phyloP scores from a whole-genome alignment of 1,284 basidiomycete genomes.

The Jaminaea rosea region DNA sequence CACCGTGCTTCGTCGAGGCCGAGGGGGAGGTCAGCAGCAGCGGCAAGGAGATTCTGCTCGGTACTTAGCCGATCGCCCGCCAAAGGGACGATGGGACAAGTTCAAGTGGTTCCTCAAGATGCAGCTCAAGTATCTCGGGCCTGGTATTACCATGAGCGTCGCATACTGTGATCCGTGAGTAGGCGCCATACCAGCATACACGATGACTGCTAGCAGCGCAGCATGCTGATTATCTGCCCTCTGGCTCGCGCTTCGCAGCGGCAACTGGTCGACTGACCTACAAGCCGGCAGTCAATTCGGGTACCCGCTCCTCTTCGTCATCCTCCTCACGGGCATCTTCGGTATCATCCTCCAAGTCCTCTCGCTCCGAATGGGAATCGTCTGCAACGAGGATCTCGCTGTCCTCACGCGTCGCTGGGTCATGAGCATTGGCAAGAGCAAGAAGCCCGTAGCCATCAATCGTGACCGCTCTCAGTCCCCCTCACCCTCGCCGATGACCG shows the following conservation, averaged over 20 bases:
- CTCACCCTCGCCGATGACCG: too few relatives aligned
- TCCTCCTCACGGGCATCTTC: conserved; percentile 72
- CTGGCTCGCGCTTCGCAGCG: conserved; percentile 5
- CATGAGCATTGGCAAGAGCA: neutral
- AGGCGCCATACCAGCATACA: neutral
- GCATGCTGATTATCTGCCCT: neutral
- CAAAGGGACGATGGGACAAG: too few relatives aligned
- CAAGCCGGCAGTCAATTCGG: conserved; percentile 51
- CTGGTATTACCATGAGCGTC: conserved; percentile 11
- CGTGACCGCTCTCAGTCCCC: too few relatives aligned
- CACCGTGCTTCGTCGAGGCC: too few relatives aligned
- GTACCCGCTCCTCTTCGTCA: conserved; percentile 75
- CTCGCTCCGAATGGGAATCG: conserved; percentile 52
- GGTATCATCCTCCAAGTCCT: conserved; percentile 68
- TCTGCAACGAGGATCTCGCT: conserved; percentile 48
- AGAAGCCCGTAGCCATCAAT: too few relatives aligned
- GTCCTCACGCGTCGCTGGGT: conserved; percentile 12
- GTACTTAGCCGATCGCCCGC: too few relatives aligned
- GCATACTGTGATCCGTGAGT: conserved; percentile 28
- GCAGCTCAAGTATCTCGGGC: neutral
- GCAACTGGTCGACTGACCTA: conserved; percentile 45
- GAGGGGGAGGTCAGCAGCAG: too few relatives aligned
- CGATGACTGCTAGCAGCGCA: neutral
- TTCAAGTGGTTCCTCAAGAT: neutral
- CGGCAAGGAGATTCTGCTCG: too few relatives aligned